These are phyloP conservation scores for Fraxinus xanthoxyloides DNA, from an alignment of 305 asterid species.

Conservation along the genomic window DNA sequence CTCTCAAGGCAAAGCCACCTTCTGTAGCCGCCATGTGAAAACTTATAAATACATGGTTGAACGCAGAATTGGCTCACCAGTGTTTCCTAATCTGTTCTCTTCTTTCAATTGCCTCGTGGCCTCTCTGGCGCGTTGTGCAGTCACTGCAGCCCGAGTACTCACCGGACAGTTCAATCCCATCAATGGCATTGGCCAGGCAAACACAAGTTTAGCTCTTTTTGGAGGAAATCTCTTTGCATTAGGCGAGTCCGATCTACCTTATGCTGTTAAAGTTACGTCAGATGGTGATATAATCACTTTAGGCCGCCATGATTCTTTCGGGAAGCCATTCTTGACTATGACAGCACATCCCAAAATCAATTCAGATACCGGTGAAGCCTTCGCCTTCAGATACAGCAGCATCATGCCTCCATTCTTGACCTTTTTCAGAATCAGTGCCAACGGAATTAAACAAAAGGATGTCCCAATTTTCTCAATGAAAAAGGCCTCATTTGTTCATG, in stretches of 20 bases:
- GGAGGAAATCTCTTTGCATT: constrained; percentile 50
- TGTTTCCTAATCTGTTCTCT: constrained; percentile 51
- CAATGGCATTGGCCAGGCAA: constrained; percentile 53
- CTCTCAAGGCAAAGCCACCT: constrained; percentile 43
- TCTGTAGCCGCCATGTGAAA: constrained; percentile 58
- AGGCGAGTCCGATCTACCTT: constrained; percentile 66
- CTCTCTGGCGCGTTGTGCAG: constrained; percentile 38
- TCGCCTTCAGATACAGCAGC: constrained; percentile 53
- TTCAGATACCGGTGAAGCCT: constrained; percentile 44
- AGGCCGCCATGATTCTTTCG: constrained; percentile 49
- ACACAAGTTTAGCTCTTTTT: constrained; percentile 53
- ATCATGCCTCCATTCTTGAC: constrained; percentile 42
- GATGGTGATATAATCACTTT: constrained; percentile 57
- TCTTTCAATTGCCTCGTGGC: constrained; percentile 52
- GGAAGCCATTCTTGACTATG: constrained; percentile 47
- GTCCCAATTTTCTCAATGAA: constrained; percentile 48
- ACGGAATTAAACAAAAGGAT: constrained; percentile 44
- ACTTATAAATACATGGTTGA: constrained; percentile 53
- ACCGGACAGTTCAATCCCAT: constrained; percentile 38
- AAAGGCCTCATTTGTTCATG: constrained; percentile 43
- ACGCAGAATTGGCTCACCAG: constrained; percentile 35
- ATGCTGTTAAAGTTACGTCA: constrained; percentile 29
- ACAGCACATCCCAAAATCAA: constrained; percentile 80
- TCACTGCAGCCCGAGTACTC: constrained; percentile 25
- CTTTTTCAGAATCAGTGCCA: constrained; percentile 35